These are phyloP conservation scores for Arthrobotrys megalospora DNA, from an alignment of 2,329 filamentous ascomycete species.

Conservation along the genomic window DNA sequence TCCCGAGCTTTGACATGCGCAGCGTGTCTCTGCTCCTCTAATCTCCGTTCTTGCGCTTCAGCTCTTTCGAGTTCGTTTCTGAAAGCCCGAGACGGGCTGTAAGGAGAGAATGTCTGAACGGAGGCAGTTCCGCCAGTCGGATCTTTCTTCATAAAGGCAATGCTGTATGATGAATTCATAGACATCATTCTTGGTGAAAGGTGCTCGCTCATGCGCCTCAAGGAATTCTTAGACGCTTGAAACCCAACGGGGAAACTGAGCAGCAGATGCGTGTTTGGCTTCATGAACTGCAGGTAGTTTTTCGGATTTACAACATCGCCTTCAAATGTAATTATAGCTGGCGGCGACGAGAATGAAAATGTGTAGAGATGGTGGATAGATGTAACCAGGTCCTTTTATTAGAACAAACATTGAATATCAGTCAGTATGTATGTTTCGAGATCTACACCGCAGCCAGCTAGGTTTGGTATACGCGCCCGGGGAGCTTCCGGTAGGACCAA, in stretches of 20 bases:
- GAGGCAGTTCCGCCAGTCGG: constrained; percentile 52
- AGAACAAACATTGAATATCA: constrained; percentile 29
- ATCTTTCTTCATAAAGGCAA: constrained; percentile 61
- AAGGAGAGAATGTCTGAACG: constrained; percentile 58
- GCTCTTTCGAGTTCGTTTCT: constrained; percentile 60
- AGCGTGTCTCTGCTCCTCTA: constrained; percentile 58
- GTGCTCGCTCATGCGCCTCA: constrained; percentile 59
- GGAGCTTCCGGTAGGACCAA: constrained; percentile 57
- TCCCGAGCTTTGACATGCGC: constrained; percentile 60
- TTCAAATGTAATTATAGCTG: constrained; percentile 63
- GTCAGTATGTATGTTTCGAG: constrained; percentile 46
- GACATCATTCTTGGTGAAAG: constrained; percentile 60
- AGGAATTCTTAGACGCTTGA: constrained; percentile 59
- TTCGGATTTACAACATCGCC: constrained; percentile 62
- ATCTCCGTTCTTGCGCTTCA: constrained; percentile 61
- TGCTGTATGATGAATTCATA: constrained; percentile 59
- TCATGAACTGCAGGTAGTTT: constrained; percentile 60
- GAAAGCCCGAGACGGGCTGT: constrained; percentile 56
- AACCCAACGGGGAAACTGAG: constrained; percentile 61
- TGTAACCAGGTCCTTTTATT: constrained; percentile 60
- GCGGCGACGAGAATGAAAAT: constrained; percentile 61
- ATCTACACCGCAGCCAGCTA: constrained; percentile 42
- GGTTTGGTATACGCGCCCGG: constrained; percentile 49
- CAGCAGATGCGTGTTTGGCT: constrained; percentile 62
- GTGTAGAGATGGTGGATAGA: constrained; percentile 60